phyloP scores from a whole-genome alignment of 805 yeast species.

The Wickerhamiella parazyma region DNA sequence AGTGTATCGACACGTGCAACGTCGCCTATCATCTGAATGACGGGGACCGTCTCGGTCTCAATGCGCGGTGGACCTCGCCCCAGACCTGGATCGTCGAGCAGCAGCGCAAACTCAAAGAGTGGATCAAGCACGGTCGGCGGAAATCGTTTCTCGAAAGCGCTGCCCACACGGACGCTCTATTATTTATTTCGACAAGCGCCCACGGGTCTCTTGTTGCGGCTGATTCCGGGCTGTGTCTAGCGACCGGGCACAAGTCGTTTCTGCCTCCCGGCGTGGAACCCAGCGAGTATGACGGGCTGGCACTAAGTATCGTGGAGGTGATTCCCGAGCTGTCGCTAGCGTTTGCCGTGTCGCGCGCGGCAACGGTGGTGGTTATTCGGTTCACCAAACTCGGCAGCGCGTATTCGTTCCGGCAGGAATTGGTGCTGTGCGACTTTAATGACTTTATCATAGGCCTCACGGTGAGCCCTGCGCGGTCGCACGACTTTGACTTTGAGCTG shows the following conservation, averaged over 20 bases:
- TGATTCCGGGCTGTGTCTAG: not conserved
- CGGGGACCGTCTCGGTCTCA: not conserved
- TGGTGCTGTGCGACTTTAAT: conserved; percentile 4
- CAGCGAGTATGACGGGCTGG: not conserved
- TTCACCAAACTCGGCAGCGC: not conserved
- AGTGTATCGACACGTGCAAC: not conserved
- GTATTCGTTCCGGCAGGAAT: conserved; percentile 3
- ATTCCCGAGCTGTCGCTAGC: conserved; percentile 5
- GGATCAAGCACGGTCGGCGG: conserved; percentile 6
- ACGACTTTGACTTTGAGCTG: conserved; percentile 6
- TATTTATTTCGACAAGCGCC: conserved; percentile 1
- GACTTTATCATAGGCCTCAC: conserved; percentile 3
- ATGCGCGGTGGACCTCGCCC: not conserved
- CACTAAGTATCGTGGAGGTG: conserved; percentile 2
- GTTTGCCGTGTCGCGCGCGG: conserved; percentile 3
- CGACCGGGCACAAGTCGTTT: conserved; percentile 1
- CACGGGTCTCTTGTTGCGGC: conserved; percentile 2
- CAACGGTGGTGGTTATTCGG: conserved; percentile 1
- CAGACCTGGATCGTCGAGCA: conserved; percentile 5
- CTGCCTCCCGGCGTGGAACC: not conserved
- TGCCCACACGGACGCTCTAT: not conserved
- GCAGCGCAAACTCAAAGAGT: conserved; percentile 1
- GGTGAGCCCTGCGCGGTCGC: conserved; percentile 5
- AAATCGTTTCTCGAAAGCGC: not conserved
- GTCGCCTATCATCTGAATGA: not conserved